Evolutionary conservation across 305 asterid genomes (phyloP).

Genomic region (Fraxinus albicans): DNA sequence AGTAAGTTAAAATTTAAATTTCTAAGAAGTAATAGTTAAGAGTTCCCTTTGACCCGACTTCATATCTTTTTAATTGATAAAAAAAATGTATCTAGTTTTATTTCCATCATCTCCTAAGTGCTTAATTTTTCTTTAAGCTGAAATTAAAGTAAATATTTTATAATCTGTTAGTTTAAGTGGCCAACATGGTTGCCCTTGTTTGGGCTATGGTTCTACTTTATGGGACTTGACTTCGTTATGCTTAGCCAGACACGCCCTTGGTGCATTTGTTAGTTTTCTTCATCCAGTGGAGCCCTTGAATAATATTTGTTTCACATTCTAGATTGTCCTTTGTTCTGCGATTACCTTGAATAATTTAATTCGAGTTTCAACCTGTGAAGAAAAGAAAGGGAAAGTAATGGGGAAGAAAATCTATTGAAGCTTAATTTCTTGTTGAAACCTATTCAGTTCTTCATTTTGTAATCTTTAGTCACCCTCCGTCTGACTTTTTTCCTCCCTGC

Average conservation of each 20-base stretch:
- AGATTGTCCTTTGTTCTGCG: not conserved
- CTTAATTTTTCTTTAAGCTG: not conserved
- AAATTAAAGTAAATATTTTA: not conserved
- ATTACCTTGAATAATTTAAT: not conserved
- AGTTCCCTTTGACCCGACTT: not conserved
- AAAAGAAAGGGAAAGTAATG: not conserved
- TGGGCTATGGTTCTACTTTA: not conserved
- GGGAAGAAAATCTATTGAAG: not conserved
- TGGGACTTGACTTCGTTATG: not conserved
- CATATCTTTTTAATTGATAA: not conserved
- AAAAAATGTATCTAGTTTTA: not conserved
- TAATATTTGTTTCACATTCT: not conserved
- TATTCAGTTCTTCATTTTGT: not conserved
- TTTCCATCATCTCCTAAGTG: not conserved
- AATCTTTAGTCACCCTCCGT: not conserved
- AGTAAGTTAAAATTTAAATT: slow-evolving; percentile 35
- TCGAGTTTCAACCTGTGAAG: not conserved
- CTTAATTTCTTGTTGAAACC: not conserved
- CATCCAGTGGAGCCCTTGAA: not conserved
- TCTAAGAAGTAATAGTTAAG: not conserved
- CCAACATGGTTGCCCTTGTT: not conserved
- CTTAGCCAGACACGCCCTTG: not conserved
- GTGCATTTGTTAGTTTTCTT: not conserved
- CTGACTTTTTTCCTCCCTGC: not conserved
- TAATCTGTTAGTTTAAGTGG: not conserved